Percentiles rank a stretch among this genome's conserved stretches.
Conservation (phyloP, 345 rosid species). For the Schrenkiella parvula region DNA sequence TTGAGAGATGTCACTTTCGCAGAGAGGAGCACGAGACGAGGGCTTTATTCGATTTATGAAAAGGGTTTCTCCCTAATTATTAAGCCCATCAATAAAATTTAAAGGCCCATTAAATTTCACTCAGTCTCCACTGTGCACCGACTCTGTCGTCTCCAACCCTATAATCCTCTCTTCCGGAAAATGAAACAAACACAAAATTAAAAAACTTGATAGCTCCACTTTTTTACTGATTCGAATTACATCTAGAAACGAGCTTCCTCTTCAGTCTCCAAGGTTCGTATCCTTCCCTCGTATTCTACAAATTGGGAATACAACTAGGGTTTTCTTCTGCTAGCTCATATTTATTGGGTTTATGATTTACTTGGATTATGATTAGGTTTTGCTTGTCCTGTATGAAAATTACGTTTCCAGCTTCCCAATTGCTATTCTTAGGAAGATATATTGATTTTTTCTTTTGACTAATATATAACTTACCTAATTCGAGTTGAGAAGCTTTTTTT, state of each 20-base stretch:
- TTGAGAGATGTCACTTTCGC: neutral
- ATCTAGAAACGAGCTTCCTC: constrained; percentile 2
- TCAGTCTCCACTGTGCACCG: neutral
- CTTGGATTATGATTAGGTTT: neutral
- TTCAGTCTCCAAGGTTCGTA: constrained; percentile 15
- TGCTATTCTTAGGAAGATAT: neutral
- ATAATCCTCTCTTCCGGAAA: neutral
- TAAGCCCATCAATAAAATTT: neutral
- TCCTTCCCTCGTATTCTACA: neutral
- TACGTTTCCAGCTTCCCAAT: neutral
- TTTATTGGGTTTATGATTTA: neutral
- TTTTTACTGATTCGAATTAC: neutral
- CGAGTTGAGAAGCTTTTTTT: neutral
- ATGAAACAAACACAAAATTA: constrained; percentile 1
- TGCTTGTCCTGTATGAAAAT: neutral
- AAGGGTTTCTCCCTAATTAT: neutral
- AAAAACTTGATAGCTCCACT: constrained; percentile 19
- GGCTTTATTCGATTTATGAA: neutral
- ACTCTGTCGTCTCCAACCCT: constrained; percentile 28
- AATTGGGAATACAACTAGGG: constrained; percentile 20
- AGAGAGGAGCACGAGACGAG: neutral
- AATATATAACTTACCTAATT: neutral
- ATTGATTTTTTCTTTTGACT: neutral
- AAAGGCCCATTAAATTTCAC: neutral
- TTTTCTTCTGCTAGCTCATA: neutral